Evolutionary conservation across 192 early-diverging fungal genomes (phyloP), one percentile per base, ranked within the genome.

Genomic region (Chytriomyces sp.): DNA sequence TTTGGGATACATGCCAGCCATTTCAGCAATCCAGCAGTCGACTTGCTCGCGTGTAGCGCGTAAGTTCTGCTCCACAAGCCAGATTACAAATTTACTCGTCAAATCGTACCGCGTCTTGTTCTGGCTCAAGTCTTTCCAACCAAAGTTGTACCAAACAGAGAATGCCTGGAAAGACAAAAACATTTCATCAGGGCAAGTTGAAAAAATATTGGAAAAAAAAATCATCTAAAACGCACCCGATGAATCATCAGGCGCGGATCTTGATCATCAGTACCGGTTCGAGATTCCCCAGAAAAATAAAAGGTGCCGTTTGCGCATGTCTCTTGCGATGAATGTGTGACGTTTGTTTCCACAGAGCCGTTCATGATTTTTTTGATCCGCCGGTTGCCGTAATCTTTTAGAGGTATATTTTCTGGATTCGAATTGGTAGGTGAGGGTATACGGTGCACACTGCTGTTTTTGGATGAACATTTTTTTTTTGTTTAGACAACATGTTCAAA

Each of bases 101-200:
- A 73, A 18, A 13, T 60, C 61, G 9, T 23, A 11, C 13, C 11
- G 72, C n/a, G 72, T 73, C 24, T 63, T 73, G 44, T 63, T 73
- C 63, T 73, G 60, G 5, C 46, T 9, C 18, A 73, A 45, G 61
- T 61, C 72, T 73, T 73, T 73, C 72, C 72, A 73, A 11, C 45
- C 61, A 23, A 63, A 44, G 47, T 63, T 73, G 72, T 62, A 45
- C 72, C 72, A 73, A n/a, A 73, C 61, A 43, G 61, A 57, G 45
- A 73, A 73, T 7, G 72, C 72, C 72, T 73, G 26, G 62, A 35
- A 35, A 63, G 11, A 24, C 23, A 20, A 35, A 24, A 20, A 59
- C 16, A 59, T 16, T 16, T 16, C 57, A 59, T n/a, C 13, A 16
- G 3, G 1, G 2, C 13, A 3, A 59, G 8, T 47, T 18, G 4